phyloP scores from a whole-genome alignment of 2,329 filamentous ascomycete species.

The Trichoderma breve region DNA sequence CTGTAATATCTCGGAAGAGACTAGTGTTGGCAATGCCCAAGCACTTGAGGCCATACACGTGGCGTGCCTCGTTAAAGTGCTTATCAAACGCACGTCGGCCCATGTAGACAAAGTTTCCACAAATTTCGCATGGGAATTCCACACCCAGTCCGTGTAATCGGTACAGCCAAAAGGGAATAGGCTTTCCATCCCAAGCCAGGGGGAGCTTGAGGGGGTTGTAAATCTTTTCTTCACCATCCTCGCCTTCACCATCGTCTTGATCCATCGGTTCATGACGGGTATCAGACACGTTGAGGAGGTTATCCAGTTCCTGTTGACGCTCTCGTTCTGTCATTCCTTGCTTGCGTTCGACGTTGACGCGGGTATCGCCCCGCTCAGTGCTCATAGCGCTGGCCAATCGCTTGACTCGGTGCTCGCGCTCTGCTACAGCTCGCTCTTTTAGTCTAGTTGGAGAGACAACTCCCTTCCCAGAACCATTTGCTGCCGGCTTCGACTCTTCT shows the following conservation, averaged over 20 bases:
- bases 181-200: slow-evolving; percentile 96
- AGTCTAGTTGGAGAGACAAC: slow-evolving; percentile 52
- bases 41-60: slow-evolving; percentile 91
- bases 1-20: slow-evolving; percentile 90
- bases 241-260: slow-evolving; percentile 66
- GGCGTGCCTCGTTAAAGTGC: slow-evolving; percentile 92
- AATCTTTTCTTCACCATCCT: slow-evolving; percentile 80
- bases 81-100: slow-evolving; percentile 94
- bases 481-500: slow-evolving; percentile 36
- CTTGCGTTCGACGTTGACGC: slow-evolving; percentile 92
- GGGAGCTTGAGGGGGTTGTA: slow-evolving; percentile 97
- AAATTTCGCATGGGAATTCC: slow-evolving; percentile 94
- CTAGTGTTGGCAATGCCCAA: slow-evolving; percentile 89
- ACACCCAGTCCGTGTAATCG: slow-evolving; percentile 93
- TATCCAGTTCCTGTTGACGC: slow-evolving; percentile 88
- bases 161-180: slow-evolving; percentile 98
- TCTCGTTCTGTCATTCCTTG: slow-evolving; percentile 98
- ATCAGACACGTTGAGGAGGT: slow-evolving; percentile 59
- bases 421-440: slow-evolving; percentile 87
- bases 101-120: slow-evolving; percentile 99
- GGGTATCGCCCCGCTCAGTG: slow-evolving; percentile 82
- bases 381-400: slow-evolving; percentile 79
- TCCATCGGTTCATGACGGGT: slow-evolving; percentile 40
- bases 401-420: slow-evolving; percentile 80
- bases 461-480: slow-evolving; percentile 29